Evolutionary conservation across 345 rosid genomes (phyloP), one percentile per base, ranked within the genome.

Genomic region (Camelina neglecta): DNA sequence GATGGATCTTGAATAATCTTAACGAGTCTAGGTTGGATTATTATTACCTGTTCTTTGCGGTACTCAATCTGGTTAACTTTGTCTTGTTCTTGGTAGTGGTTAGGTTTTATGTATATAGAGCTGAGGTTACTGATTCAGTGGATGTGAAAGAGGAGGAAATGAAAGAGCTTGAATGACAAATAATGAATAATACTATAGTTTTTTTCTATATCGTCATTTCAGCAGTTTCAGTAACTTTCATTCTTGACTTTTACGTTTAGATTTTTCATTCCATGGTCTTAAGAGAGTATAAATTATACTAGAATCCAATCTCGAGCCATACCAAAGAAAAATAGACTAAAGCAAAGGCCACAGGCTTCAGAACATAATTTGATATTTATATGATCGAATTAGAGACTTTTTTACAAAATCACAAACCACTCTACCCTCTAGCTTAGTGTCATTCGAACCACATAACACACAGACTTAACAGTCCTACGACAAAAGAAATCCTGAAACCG

Each of bases 1-100:
- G 62, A 42, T 93, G 97, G 97, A 81, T 93, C 66, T 60, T 88
- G 81, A 79, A 93, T 69, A 93, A 93, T 63, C 81, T 91, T 0
- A 93, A 91, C 12, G 61, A 79, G 13, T 93, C 96, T 44, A 91
- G 76, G 61, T 29, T 93, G 1, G 97, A 93, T 75, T 78, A 84
- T 61, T 91, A 89, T 33, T 89, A 87, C 73, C 79, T 84, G 29
- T 83, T 93, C 67, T 80, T 89, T 76, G 93, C 88, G 6, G 26
- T 74, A 3, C 69, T 93, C 26, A 83, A 80, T 48, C 66, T 84
- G 63, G 24, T 87, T 53, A 93, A 89, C 69, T 84, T 93, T 53
- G 29, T 86, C 61, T 75, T 81, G 64, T 93, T 74, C 76, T 77
- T 91, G 75, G 42, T 80, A 11, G 88, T 88, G 57, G 87, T 90